phyloP scores from a whole-genome alignment of 2,329 filamentous ascomycete genomes.

The Aspergillus thermomutatus region DNA sequence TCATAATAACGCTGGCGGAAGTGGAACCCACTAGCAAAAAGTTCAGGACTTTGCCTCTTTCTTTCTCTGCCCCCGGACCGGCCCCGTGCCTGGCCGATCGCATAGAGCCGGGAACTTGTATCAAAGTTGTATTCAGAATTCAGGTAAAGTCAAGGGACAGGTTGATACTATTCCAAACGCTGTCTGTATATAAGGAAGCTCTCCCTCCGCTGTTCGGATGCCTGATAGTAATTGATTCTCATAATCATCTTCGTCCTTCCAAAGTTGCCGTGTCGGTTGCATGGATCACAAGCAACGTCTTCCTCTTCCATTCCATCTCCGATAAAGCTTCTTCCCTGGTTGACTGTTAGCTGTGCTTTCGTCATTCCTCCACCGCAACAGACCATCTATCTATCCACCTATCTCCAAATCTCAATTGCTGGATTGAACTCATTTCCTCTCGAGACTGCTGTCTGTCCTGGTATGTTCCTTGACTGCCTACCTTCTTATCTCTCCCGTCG shows the following conservation, averaged over 20 bases:
- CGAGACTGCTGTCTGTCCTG: not conserved
- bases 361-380: not conserved
- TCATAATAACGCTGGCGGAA: not conserved
- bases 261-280: conserved; percentile 5
- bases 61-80: conserved; percentile 15
- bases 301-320: not conserved
- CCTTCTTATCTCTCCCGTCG: conserved; percentile 2
- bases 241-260: not conserved
- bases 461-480: not conserved
- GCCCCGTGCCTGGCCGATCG: conserved; percentile 25
- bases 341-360: not conserved
- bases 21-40: not conserved
- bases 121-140: not conserved
- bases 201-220: not conserved
- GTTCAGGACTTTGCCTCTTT: conserved; percentile 5
- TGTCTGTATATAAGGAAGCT: not conserved
- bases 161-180: not conserved
- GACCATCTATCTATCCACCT: not conserved
- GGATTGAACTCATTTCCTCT: not conserved
- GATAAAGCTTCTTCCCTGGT: not conserved
- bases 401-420: not conserved
- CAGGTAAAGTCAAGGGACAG: not conserved
- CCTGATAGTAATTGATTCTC: not conserved
- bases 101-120: conserved; percentile 19
- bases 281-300: conserved; percentile 5